These are phyloP conservation scores for Lotmaria passim DNA, from an alignment of 208 protist species.

Conservation along the genomic window DNA sequence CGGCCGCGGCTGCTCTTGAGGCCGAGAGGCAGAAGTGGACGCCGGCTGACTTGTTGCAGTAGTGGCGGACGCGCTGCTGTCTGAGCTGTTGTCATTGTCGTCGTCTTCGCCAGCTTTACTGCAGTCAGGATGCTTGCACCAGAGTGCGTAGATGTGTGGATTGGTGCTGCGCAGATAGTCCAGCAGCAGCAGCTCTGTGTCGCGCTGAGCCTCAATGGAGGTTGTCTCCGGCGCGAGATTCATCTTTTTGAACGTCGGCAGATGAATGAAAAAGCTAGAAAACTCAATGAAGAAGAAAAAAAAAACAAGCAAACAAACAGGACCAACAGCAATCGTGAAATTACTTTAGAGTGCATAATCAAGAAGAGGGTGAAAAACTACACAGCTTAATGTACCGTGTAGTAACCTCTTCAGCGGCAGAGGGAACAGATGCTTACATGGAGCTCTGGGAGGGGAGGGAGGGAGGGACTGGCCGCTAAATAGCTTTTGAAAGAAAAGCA, in stretches of 20 bases:
- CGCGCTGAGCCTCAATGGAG: slow-evolving; percentile 58
- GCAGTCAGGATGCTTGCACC: slow-evolving; percentile 37
- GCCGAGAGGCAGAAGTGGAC: background rate
- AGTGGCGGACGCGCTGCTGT: background rate
- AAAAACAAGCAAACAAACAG: no score
- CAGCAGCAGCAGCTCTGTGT: slow-evolving; percentile 65
- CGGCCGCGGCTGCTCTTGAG: no score
- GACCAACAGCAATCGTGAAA: no score
- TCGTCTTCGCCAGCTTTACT: slow-evolving; percentile 21
- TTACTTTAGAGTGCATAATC: no score
- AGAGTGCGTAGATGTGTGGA: slow-evolving; percentile 53
- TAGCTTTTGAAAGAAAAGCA: no score
- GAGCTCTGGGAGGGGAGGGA: no score
- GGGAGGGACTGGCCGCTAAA: no score
- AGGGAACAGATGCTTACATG: no score
- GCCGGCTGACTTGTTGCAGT: background rate
- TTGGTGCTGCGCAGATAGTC: slow-evolving; percentile 46
- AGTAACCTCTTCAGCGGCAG: no score
- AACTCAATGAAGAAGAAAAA: background rate
- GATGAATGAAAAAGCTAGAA: slow-evolving; percentile 17
- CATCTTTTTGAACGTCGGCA: slow-evolving; percentile 9
- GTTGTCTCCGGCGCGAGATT: slow-evolving; percentile 34
- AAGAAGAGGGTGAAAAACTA: no score
- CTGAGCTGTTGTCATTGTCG: background rate
- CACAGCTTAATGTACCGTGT: no score